Evolutionary conservation across 2,329 filamentous ascomycete genomes (phyloP), one percentile per base, ranked within the genome.

Genomic region (Bipolaris cookei): DNA sequence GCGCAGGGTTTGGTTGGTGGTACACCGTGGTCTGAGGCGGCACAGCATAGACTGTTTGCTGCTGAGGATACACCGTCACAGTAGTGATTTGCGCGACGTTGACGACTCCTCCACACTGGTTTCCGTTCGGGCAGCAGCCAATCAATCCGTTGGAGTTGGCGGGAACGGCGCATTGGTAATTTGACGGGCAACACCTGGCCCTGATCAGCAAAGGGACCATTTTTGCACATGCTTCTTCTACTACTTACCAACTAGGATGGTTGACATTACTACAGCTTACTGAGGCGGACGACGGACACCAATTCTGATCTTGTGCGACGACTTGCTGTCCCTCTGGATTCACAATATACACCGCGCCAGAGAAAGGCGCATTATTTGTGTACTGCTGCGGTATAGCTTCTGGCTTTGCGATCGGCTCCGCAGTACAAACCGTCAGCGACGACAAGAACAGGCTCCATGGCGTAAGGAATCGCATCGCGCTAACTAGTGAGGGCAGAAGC

Each of bases 171-270:
- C 76, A 78, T 11, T 67, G 68, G 56, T 75, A 76, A 23, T 64
- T 65, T 44, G 62, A 64, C 10, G 76, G 73, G 54, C 76, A 78
- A 59, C 76, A 78, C 74, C 76, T 77, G 28, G 18, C 7, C n/a
- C 23, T 42, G 43, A 42, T 56, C 23, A 56, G 43, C 43, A 53
- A 4, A 3, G 18, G 21, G 21, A 32, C 20, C 16, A 20, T 35
- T 41, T n/a, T 18, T 38, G 6, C 35, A 6, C 39, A 16, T 43
- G 13, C 32, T 7, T 2, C 2, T 16, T 16, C 4, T 41, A 52
- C 76, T 59, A 56, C 76, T 61, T 63, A 81, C 80, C 78, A 82
- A 51, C 77, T 75, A 6, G 77, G 71, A 41, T 78, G 71, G 32
- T 73, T 67, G 45, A 81, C 78, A 28, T 68, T 74, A 42, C 71